Conservation (phyloP, 164 flowering plant genomes). For the Macadamia integrifolia region DNA sequence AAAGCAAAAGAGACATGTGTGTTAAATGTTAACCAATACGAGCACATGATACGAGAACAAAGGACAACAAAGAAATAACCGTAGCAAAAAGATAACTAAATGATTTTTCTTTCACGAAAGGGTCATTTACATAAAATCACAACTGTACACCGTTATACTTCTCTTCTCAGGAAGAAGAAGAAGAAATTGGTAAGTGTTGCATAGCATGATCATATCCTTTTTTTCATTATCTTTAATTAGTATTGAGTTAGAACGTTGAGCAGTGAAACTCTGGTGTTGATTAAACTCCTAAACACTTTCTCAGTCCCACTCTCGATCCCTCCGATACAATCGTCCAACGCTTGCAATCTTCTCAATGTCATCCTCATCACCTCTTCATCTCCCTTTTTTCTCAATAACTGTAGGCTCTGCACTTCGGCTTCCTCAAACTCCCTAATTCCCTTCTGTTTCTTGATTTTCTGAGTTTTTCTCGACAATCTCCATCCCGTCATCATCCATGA, state of each 20-base stretch:
- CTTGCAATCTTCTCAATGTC: conserved; percentile 36
- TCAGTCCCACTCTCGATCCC: conserved; percentile 48
- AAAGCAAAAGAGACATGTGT: too few relatives aligned
- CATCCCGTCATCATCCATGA: conserved; percentile 24
- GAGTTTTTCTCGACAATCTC: conserved; percentile 24
- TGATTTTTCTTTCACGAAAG: too few relatives aligned
- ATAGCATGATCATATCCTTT: too few relatives aligned
- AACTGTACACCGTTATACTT: too few relatives aligned
- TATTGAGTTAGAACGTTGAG: conserved; percentile 59
- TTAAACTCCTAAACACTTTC: conserved; percentile 59
- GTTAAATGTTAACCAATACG: too few relatives aligned
- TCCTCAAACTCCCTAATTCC: conserved; percentile 41
- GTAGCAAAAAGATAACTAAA: too few relatives aligned
- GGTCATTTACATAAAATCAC: too few relatives aligned
- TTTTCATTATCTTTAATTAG: too few relatives aligned
- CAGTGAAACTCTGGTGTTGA: conserved; percentile 63
- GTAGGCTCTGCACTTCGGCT: conserved; percentile 25
- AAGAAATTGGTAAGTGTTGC: too few relatives aligned
- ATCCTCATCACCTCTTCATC: conserved; percentile 48
- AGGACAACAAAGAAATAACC: too few relatives aligned
- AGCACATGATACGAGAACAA: too few relatives aligned
- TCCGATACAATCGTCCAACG: conserved; percentile 43
- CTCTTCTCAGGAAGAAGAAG: too few relatives aligned
- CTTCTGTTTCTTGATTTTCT: conserved; percentile 18
- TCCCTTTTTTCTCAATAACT: conserved; percentile 32